A percentile compares a stretch with the other conserved stretches of the same genome.
phyloP scores from a whole-genome alignment of 1,139 yeast genomes.

The Candida sanyaensis region DNA sequence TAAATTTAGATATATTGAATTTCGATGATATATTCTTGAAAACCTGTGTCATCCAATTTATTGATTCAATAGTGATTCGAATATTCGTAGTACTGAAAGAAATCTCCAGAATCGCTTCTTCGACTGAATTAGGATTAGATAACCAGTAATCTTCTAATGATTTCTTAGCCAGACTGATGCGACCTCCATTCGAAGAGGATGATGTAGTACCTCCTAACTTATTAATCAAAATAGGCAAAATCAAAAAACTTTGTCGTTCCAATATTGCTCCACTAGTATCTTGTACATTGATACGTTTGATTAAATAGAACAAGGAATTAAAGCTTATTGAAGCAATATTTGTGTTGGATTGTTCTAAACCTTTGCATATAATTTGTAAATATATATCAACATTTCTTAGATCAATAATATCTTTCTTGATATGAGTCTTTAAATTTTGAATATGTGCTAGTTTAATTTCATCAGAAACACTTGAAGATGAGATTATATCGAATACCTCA shows the following conservation, averaged over 20 bases:
- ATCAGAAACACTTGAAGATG: slow-evolving; percentile 19
- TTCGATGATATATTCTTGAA: slow-evolving; percentile 32
- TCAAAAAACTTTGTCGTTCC: slow-evolving; percentile 46
- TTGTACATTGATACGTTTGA: slow-evolving; percentile 77
- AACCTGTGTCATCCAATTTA: slow-evolving; percentile 35
- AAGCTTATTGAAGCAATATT: slow-evolving; percentile 55
- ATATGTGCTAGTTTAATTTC: slow-evolving; percentile 41
- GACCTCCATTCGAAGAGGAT: slow-evolving; percentile 29
- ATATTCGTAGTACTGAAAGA: slow-evolving; percentile 50
- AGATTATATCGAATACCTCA: slow-evolving; percentile 25
- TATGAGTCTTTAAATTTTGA: slow-evolving; percentile 61
- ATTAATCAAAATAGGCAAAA: slow-evolving; percentile 59
- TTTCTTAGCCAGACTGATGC: slow-evolving; percentile 37
- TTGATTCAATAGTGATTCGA: slow-evolving; percentile 46
- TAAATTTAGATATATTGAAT: slow-evolving; percentile 30
- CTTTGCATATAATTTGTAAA: slow-evolving; percentile 56
- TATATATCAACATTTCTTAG: slow-evolving; percentile 53
- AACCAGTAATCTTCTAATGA: slow-evolving; percentile 71
- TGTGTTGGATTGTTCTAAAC: slow-evolving; percentile 41
- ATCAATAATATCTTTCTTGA: slow-evolving; percentile 66
- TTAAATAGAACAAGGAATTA: slow-evolving; percentile 71
- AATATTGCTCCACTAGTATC: slow-evolving; percentile 51
- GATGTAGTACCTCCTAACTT: slow-evolving; percentile 41
- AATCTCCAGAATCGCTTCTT: slow-evolving; percentile 44
- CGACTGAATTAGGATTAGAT: slow-evolving; percentile 59